Evolutionary conservation across 805 yeast genomes (phyloP).

Genomic region (Saturnispora halmiae): DNA sequence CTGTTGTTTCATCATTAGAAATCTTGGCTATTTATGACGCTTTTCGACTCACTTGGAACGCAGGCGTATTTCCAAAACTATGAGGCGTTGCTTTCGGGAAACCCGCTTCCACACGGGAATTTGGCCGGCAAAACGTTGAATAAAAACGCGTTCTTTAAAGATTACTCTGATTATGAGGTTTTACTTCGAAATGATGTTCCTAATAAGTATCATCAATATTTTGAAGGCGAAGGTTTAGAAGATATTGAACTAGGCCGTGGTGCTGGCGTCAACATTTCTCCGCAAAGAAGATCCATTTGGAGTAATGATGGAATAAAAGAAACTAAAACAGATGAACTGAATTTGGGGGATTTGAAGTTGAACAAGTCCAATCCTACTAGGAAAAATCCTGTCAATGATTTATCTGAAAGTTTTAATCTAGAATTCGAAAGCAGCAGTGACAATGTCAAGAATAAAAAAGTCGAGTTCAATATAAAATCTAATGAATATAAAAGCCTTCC

Average conservation of each 20-base stretch:
- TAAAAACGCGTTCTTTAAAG: conserved; percentile 18
- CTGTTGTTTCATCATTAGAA: background rate
- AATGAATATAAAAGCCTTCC: conserved; percentile 8
- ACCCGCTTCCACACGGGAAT: conserved; percentile 26
- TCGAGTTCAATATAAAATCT: conserved; percentile 2
- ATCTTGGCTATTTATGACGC: conserved; percentile 17
- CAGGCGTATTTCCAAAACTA: conserved; percentile 24
- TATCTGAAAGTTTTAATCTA: conserved; percentile 1
- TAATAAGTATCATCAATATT: conserved; percentile 20
- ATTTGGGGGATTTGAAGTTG: conserved; percentile 17
- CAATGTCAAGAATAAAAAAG: background rate
- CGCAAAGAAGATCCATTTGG: conserved; percentile 7
- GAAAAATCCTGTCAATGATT: background rate
- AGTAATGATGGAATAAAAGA: conserved; percentile 19
- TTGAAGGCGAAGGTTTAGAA: conserved; percentile 7
- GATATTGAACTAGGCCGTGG: conserved; percentile 25
- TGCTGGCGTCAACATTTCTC: conserved; percentile 8
- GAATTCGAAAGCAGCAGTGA: conserved; percentile 2
- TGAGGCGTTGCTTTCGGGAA: conserved; percentile 19
- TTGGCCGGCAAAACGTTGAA: conserved; percentile 23
- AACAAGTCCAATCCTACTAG: conserved; percentile 5
- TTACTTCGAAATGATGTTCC: conserved; percentile 25
- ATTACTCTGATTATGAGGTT: conserved; percentile 24
- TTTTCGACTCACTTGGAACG: conserved; percentile 17
- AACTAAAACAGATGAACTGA: conserved; percentile 20